Conservation (phyloP, 2,329 filamentous ascomycete species). For the Diaporthe humulicola region DNA sequence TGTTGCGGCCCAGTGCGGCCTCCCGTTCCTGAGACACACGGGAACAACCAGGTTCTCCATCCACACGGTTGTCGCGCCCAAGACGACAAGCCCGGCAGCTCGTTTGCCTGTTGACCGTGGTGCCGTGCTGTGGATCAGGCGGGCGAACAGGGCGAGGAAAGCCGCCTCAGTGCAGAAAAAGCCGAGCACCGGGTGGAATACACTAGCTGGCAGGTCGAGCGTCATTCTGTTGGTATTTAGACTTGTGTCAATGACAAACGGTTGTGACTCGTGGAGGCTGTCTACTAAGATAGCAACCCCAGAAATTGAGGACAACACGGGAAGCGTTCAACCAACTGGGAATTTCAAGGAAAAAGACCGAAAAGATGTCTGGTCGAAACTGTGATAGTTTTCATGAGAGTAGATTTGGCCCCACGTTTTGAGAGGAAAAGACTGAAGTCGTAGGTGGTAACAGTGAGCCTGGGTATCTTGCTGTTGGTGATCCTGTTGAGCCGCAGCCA, state of each 20-base stretch:
- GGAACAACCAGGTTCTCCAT: conserved; percentile 3
- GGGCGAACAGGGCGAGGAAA: neutral
- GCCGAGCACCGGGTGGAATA: neutral
- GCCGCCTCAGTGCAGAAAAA: neutral
- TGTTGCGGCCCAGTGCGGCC: conserved; percentile 29
- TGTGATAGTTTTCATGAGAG: neutral
- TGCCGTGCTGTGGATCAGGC: neutral
- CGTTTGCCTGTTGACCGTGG: neutral
- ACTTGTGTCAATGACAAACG: neutral
- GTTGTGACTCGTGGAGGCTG: neutral
- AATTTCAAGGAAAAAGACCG: neutral
- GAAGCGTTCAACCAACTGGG: neutral
- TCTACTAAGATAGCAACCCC: neutral
- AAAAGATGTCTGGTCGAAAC: too few relatives aligned
- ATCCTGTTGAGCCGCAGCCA: neutral
- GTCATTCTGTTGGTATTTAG: neutral
- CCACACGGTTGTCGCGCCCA: neutral
- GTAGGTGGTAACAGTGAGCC: neutral
- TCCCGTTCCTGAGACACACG: neutral
- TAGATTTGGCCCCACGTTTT: neutral
- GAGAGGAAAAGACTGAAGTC: neutral
- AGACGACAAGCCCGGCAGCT: neutral
- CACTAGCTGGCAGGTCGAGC: neutral
- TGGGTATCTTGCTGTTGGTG: neutral
- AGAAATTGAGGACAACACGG: neutral